Evolutionary conservation across 2,329 filamentous ascomycete genomes (phyloP).

Genomic region (Graphiopsis chlorocephala): DNA sequence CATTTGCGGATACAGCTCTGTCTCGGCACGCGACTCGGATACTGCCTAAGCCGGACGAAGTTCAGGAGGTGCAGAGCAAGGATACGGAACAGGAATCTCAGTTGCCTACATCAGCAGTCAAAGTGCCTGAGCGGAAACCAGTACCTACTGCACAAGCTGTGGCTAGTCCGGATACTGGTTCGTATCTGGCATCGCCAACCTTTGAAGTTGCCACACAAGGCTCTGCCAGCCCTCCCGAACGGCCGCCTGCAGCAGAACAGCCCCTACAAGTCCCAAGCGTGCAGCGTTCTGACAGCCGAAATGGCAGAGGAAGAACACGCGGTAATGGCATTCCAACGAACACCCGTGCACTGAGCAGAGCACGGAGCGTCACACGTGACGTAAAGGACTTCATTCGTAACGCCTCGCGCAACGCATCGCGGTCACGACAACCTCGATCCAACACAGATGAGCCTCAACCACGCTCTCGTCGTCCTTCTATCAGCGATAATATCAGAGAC

Average conservation of each 20-base stretch:
- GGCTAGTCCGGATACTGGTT: not conserved
- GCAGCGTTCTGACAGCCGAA: slow-evolving; percentile 5
- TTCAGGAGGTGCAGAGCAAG: slow-evolving; percentile 1
- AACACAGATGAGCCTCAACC: not conserved
- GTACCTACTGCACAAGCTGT: slow-evolving; percentile 19
- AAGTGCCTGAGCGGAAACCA: slow-evolving; percentile 27
- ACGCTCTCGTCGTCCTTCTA: slow-evolving; percentile 7
- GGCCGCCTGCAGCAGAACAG: not conserved
- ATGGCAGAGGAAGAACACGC: slow-evolving; percentile 2
- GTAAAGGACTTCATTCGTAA: slow-evolving; percentile 17
- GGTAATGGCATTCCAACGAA: slow-evolving; percentile 7
- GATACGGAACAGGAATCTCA: slow-evolving; percentile 13
- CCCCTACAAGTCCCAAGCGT: not conserved
- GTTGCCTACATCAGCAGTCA: slow-evolving; percentile 17
- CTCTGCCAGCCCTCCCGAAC: not conserved
- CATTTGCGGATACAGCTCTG: not conserved
- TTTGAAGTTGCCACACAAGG: not conserved
- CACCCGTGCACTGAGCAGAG: slow-evolving; percentile 20
- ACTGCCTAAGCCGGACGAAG: not conserved
- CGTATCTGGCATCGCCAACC: not conserved
- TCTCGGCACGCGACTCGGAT: slow-evolving; percentile 12
- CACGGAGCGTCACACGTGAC: slow-evolving; percentile 19
- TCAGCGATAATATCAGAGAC: slow-evolving; percentile 34
- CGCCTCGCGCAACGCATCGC: slow-evolving; percentile 4
- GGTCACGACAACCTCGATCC: not conserved